phyloP scores from a whole-genome alignment of 2,329 filamentous ascomycete species.

The Alternaria longipes region DNA sequence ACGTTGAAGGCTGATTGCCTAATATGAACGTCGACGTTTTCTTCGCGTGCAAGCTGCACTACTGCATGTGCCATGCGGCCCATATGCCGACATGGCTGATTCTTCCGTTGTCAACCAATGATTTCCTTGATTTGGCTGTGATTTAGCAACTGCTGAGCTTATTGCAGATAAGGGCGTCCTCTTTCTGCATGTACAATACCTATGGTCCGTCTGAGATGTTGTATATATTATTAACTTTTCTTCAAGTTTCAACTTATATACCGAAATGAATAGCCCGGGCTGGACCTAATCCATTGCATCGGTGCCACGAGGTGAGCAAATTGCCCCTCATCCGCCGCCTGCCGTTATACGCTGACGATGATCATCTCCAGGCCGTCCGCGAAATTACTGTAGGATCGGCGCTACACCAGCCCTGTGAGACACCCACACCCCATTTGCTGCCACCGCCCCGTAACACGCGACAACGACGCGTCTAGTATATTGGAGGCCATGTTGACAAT shows the following conservation, averaged over 20 bases:
- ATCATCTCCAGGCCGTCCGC: slow-evolving; percentile 27
- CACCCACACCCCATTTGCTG: slow-evolving; percentile 17
- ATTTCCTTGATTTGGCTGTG: neutral
- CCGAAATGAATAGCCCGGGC: neutral
- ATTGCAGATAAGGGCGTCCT: neutral
- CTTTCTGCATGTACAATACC: neutral
- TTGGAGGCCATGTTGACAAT: slow-evolving; percentile 10
- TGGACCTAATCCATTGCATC: slow-evolving; percentile 4
- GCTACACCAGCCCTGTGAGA: slow-evolving; percentile 26
- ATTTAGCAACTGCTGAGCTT: neutral
- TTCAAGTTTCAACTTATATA: neutral
- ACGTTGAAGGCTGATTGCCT: neutral
- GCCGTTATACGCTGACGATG: slow-evolving; percentile 18
- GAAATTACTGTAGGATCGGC: slow-evolving; percentile 36
- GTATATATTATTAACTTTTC: neutral
- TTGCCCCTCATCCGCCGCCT: slow-evolving; percentile 11
- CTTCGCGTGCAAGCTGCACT: neutral
- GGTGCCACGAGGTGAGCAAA: slow-evolving; percentile 8
- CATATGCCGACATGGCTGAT: neutral
- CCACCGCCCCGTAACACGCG: slow-evolving; percentile 14
- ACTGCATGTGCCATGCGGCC: neutral
- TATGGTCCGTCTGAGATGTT: neutral
- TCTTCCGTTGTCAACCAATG: neutral
- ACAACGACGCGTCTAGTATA: slow-evolving; percentile 17
- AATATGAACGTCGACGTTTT: neutral